These are phyloP conservation scores for Cenchrus purpureus DNA, from an alignment of 176 grass and related monocot species.

Conservation along the genomic window DNA sequence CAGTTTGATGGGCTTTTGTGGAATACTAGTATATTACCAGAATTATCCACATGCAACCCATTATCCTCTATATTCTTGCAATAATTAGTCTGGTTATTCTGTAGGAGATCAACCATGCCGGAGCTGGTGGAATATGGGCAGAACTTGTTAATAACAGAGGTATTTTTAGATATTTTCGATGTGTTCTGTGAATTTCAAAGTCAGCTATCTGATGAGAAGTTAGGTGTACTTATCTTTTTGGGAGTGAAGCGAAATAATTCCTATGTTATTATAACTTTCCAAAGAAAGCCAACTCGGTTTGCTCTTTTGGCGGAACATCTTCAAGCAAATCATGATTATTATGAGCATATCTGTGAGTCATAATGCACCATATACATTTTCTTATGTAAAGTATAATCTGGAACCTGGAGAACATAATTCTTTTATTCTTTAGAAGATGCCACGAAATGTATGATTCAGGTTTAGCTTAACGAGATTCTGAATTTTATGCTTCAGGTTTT, in stretches of 20 bases:
- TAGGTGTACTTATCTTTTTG: background rate
- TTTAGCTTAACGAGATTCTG: background rate
- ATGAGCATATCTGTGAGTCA: background rate
- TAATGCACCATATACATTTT: background rate
- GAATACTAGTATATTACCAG: background rate
- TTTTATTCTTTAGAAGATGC: background rate
- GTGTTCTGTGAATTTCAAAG: background rate
- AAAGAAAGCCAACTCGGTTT: background rate
- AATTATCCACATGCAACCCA: background rate
- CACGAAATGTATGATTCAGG: background rate
- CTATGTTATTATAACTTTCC: background rate
- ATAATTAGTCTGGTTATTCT: background rate
- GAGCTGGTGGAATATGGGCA: constrained; percentile 24
- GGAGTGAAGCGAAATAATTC: background rate
- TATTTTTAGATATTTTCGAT: background rate
- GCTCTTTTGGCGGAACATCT: background rate
- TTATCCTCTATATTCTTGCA: background rate
- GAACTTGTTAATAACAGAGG: constrained; percentile 21
- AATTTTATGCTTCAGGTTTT: constrained; percentile 60
- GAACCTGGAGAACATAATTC: background rate
- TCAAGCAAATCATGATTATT: background rate
- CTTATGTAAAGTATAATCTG: background rate
- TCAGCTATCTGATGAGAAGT: background rate
- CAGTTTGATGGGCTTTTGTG: background rate
- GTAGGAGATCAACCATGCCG: constrained; percentile 3